Evolutionary conservation across 2,329 filamentous ascomycete genomes (phyloP).

Genomic region (Leptographium radiaticola): DNA sequence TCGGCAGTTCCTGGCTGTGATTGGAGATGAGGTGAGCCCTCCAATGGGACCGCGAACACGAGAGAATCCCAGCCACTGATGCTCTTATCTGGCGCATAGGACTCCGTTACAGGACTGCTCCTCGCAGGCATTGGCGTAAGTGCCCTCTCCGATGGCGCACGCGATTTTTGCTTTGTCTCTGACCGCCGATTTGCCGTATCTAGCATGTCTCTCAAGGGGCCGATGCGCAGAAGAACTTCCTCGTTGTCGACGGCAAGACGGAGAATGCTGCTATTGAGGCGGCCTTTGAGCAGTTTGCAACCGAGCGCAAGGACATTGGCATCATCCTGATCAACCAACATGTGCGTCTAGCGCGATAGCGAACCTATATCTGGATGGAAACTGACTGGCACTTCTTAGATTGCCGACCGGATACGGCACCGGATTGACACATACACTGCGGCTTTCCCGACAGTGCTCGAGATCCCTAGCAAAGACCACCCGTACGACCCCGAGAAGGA

Average conservation of each 20-base stretch:
- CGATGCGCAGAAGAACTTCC: slow-evolving; percentile 91
- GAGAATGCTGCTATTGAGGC: slow-evolving; percentile 78
- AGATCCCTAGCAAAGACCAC: slow-evolving; percentile 98
- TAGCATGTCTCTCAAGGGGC: slow-evolving; percentile 85
- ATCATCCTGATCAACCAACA: slow-evolving; percentile 97
- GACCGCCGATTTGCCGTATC: not conserved
- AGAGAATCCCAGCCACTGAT: not conserved
- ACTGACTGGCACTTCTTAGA: slow-evolving; percentile 32
- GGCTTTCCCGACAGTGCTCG: slow-evolving; percentile 88
- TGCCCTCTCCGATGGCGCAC: slow-evolving; percentile 4
- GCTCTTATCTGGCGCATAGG: slow-evolving; percentile 34
- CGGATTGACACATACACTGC: slow-evolving; percentile 84
- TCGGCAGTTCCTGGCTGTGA: slow-evolving; percentile 91
- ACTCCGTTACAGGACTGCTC: slow-evolving; percentile 89
- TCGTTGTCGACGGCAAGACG: slow-evolving; percentile 91
- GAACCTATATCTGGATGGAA: not conserved
- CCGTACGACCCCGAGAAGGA: slow-evolving; percentile 99
- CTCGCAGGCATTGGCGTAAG: slow-evolving; percentile 87
- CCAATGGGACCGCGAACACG: not conserved
- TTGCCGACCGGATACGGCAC: slow-evolving; percentile 87
- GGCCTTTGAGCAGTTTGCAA: slow-evolving; percentile 80
- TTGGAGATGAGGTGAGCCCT: slow-evolving; percentile 73
- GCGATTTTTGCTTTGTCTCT: not conserved
- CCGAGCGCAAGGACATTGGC: slow-evolving; percentile 87
- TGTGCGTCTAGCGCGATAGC: slow-evolving; percentile 36